These are phyloP conservation scores for Clavariopsis aquatica DNA, from an alignment of 495 filamentous ascomycete species.

Conservation along the genomic window DNA sequence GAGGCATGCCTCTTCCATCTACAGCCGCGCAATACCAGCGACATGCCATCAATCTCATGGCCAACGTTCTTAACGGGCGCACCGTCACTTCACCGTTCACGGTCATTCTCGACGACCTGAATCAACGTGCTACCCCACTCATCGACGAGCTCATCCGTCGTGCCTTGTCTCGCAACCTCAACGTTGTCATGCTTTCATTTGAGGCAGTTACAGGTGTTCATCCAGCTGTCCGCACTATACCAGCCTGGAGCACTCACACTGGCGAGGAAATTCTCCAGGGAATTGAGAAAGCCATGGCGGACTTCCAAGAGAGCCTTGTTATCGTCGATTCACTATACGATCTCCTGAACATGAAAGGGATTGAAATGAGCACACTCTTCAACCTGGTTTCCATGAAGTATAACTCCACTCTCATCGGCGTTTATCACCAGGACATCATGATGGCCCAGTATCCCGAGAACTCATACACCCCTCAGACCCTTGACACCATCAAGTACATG, in stretches of 20 bases:
- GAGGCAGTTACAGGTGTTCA: constrained; percentile 2
- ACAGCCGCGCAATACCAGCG: constrained; percentile 19
- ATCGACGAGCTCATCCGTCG: constrained; percentile 17
- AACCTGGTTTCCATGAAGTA: constrained; percentile 55
- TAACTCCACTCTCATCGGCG: constrained; percentile 54
- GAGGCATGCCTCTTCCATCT: not conserved
- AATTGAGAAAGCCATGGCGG: constrained; percentile 13
- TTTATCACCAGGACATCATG: constrained; percentile 71
- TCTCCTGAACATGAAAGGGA: constrained; percentile 12
- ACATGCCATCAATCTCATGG: constrained; percentile 14
- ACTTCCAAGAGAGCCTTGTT: constrained; percentile 20
- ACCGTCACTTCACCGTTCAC: constrained; percentile 70
- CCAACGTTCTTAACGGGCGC: constrained; percentile 65
- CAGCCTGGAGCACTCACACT: constrained; percentile 3
- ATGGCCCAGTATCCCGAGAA: constrained; percentile 36
- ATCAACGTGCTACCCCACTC: constrained; percentile 58
- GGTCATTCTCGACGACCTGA: constrained; percentile 71
- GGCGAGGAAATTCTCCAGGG: constrained; percentile 8
- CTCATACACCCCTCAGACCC: constrained; percentile 67
- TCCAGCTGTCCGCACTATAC: constrained; percentile 16
- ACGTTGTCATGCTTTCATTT: constrained; percentile 26
- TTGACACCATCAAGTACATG: constrained; percentile 62
- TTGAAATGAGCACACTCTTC: constrained; percentile 27
- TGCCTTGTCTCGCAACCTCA: constrained; percentile 27
- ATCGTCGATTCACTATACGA: constrained; percentile 36